Conservation (phyloP, 2,329 filamentous ascomycete genomes). For the Thielaviopsis ethacetica region DNA sequence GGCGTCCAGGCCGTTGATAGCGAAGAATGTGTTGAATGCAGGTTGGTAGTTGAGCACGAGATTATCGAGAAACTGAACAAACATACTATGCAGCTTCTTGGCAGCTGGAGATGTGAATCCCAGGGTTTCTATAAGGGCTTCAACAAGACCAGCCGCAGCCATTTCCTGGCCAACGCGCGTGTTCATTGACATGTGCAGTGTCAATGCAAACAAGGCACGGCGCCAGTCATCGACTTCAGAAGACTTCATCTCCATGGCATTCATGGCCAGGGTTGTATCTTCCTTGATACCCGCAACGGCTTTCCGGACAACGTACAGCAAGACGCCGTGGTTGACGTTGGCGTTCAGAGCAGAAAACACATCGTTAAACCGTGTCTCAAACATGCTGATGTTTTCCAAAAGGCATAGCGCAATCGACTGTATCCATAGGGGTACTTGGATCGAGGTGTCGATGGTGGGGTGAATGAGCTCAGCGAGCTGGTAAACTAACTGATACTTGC, state of each 20-base stretch:
- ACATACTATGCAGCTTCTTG: conserved; percentile 65
- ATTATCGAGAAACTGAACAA: conserved; percentile 75
- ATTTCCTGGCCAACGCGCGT: conserved; percentile 48
- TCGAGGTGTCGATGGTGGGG: conserved; percentile 52
- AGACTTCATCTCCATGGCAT: conserved; percentile 7
- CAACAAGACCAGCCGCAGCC: conserved; percentile 76
- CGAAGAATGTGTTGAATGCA: conserved; percentile 69
- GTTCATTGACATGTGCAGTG: conserved; percentile 52
- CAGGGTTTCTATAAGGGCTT: conserved; percentile 77
- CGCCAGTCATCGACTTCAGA: conserved; percentile 68
- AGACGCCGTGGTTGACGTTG: conserved; percentile 87
- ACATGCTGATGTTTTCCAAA: conserved; percentile 71
- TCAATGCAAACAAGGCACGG: conserved; percentile 72
- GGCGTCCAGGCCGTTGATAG: conserved; percentile 70
- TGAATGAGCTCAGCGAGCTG: conserved; percentile 87
- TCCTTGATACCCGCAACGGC: conserved; percentile 66
- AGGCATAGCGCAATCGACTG: conserved; percentile 71
- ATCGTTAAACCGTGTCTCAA: conserved; percentile 60
- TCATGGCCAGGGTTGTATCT: conserved; percentile 21
- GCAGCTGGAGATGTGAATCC: conserved; percentile 68
- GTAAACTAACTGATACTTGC: conserved; percentile 75
- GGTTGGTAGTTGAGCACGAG: conserved; percentile 74
- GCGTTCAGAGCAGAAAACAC: conserved; percentile 83
- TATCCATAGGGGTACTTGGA: conserved; percentile 53
- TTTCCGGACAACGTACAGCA: conserved; percentile 85